Evolutionary conservation across 768 basidiomycete genomes (phyloP), one percentile per base, ranked within the genome.

Genomic region (Sarcodon sp.): DNA sequence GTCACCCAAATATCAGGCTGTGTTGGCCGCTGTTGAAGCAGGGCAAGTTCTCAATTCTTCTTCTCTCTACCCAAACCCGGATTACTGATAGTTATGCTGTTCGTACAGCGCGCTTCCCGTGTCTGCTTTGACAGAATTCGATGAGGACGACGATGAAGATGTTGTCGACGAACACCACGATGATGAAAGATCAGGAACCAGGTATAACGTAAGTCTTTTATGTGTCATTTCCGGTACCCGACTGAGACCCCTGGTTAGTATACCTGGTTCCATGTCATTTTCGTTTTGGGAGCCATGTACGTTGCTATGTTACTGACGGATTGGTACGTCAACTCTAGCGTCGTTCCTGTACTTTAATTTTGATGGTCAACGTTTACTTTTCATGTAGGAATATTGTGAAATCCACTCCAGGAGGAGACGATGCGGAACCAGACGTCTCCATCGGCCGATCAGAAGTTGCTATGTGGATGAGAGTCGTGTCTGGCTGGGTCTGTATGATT

Each of bases 381-480:
- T 9, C 51, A 11, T n/a, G 2, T 49, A 87, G 86, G 84, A 88
- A 89, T 54, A 71, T 87, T 39, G 77, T 87, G 18, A 78, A 76
- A 54, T 63, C 72, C 11, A 63, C 51, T 33, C 43, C 62, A 35
- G 69, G 79, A 51, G 73, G 78, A n/a, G 71, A 77, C 47, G 68
- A 76, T 38, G 21, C 21, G 21, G 21, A 27, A 27, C 21, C 21
- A 27, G 79, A 85, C 52, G 83, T 97, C 35, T 88, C 90, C 63
- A 98, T 98, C 44, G 96, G 96, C 13, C 80, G 92, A 35, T 93
- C 90, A 4, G 88, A 92, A 61, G 83, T 87, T 7, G 92, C 96
- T 3, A 98, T 99, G 94, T 99, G 96, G 96, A 97, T 97, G 89
- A 73, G 96, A 4, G 77, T 98, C 33, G 87, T 98, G 43, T 92